A percentile compares a stretch with the other conserved stretches of the same genome.
These are phyloP conservation scores for Gossypium gossypioides DNA, from an alignment of 441 rosid genomes.

Conservation along the genomic window DNA sequence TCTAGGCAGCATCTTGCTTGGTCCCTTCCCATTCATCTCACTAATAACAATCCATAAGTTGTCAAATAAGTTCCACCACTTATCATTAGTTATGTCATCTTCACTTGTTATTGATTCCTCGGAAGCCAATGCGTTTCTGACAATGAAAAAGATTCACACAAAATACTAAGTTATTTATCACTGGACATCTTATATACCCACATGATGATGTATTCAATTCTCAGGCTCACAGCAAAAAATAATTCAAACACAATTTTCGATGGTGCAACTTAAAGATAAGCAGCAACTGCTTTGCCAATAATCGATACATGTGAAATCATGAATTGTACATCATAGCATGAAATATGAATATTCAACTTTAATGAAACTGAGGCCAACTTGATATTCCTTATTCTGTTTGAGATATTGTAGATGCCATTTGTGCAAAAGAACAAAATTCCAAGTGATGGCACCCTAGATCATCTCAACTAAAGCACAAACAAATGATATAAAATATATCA, in stretches of 20 bases:
- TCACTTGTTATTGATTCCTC: conserved; percentile 32
- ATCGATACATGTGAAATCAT: neutral
- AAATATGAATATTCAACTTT: neutral
- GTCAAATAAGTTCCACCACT: conserved; percentile 92
- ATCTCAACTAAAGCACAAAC: neutral
- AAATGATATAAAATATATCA: neutral
- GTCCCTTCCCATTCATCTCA: conserved; percentile 85
- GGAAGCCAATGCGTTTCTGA: conserved; percentile 28
- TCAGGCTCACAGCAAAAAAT: neutral
- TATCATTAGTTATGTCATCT: conserved; percentile 41
- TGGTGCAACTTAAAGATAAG: neutral
- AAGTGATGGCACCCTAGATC: neutral
- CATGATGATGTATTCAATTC: neutral
- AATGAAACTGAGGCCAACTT: neutral
- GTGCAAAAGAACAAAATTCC: neutral
- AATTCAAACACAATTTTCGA: neutral
- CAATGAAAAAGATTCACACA: conserved; percentile 12
- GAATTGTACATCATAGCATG: neutral
- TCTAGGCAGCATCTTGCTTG: conserved; percentile 56
- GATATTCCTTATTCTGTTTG: neutral
- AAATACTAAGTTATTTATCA: conserved; percentile 2
- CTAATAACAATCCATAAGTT: conserved; percentile 77
- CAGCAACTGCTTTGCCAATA: neutral
- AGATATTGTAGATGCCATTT: neutral
- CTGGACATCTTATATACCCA: neutral